phyloP scores from a whole-genome alignment of 2,329 filamentous ascomycete species.

The Scopulariopsis brevicaulis region DNA sequence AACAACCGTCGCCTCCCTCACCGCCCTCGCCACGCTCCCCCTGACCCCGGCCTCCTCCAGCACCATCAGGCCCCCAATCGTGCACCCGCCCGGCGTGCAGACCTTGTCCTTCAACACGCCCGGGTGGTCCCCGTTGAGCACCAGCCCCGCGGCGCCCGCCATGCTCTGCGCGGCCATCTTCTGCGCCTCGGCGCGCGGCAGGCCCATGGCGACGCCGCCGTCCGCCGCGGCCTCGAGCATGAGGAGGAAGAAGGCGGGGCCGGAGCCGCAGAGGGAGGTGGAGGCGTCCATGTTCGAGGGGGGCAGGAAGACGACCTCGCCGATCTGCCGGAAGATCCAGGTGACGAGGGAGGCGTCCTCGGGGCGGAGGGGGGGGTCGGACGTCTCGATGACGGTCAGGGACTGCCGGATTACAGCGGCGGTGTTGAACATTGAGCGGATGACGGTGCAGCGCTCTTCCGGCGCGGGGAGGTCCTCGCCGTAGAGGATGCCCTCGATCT shows the following conservation, averaged over 20 bases:
- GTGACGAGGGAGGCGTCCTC: constrained; percentile 47
- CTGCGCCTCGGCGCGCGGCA: constrained; percentile 61
- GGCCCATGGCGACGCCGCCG: constrained; percentile 64
- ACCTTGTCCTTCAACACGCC: constrained; percentile 66
- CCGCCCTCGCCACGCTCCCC: constrained; percentile 54
- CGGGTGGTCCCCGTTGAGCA: constrained; percentile 58
- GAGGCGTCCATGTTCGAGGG: constrained; percentile 58
- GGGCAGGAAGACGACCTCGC: constrained; percentile 57
- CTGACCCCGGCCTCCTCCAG: constrained; percentile 63
- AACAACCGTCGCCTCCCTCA: constrained; percentile 59
- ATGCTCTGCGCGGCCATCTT: constrained; percentile 72
- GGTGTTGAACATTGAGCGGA: constrained; percentile 79
- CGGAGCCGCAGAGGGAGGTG: constrained; percentile 64
- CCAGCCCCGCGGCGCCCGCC: constrained; percentile 45
- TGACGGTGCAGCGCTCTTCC: constrained; percentile 44
- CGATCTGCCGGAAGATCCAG: constrained; percentile 69
- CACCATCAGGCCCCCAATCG: constrained; percentile 58
- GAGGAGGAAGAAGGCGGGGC: constrained; percentile 65
- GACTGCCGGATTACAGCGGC: constrained; percentile 67
- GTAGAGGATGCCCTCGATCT: constrained; percentile 57
- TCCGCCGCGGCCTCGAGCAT: constrained; percentile 67
- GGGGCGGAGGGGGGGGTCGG: constrained; percentile 43
- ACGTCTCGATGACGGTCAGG: constrained; percentile 69
- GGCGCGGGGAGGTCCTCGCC: constrained; percentile 24
- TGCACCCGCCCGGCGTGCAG: constrained; percentile 68